phyloP scores from a whole-genome alignment of 208 protist species.

The Acanthamoeba castellanii region DNA sequence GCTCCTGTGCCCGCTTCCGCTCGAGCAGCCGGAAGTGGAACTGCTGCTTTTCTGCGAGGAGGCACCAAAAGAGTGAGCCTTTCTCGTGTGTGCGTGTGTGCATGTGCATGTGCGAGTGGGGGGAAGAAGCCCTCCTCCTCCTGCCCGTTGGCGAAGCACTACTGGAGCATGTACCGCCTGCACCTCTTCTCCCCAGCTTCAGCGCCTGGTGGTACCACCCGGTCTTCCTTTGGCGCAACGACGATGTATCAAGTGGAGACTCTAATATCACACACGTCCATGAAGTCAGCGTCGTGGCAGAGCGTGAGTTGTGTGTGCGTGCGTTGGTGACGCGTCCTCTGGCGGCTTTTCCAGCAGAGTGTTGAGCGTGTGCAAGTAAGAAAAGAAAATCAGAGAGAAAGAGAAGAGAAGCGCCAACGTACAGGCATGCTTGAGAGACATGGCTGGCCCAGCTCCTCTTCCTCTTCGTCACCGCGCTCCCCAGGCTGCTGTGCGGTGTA shows the following conservation, averaged over 20 bases:
- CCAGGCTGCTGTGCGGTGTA: no score
- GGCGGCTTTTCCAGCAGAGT: slow-evolving; percentile 21
- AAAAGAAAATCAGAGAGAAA: neutral
- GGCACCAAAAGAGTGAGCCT: no score
- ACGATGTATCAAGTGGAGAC: slow-evolving; percentile 24
- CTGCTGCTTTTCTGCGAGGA: slow-evolving; percentile 36
- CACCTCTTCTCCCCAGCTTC: slow-evolving; percentile 36
- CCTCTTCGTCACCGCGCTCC: no score
- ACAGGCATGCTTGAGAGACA: slow-evolving; percentile 70
- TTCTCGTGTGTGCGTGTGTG: no score
- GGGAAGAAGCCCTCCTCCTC: slow-evolving; percentile 59
- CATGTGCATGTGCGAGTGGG: no score
- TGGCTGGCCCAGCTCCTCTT: no score
- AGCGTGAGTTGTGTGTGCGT: no score
- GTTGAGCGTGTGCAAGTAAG: neutral
- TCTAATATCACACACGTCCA: neutral
- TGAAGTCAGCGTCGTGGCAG: neutral
- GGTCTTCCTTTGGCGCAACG: neutral
- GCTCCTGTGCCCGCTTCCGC: slow-evolving; percentile 45
- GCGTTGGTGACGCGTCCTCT: neutral
- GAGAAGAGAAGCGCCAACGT: neutral
- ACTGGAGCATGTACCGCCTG: slow-evolving; percentile 20
- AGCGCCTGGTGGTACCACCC: slow-evolving; percentile 21
- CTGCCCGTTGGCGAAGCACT: neutral
- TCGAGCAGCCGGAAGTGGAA: slow-evolving; percentile 36